These are phyloP conservation scores for Aspergillus sp. DNA, from an alignment of 2,329 filamentous ascomycete species.

Conservation along the genomic window DNA sequence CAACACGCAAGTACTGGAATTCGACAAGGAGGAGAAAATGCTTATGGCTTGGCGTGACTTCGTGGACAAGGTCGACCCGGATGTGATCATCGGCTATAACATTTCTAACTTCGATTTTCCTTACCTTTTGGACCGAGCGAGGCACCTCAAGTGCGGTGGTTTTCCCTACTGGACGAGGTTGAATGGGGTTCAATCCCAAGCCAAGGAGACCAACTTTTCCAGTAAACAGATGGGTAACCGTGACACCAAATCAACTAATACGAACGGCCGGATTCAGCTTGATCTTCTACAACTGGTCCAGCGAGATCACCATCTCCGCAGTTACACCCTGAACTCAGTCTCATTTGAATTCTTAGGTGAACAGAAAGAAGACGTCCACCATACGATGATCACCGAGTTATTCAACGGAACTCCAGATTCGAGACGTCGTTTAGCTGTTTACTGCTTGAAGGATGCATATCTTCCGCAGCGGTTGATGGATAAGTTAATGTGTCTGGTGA, in stretches of 20 bases:
- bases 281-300: conserved; percentile 93
- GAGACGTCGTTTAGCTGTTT: conserved; percentile 78
- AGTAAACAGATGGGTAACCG: conserved; percentile 98
- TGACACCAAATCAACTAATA: conserved; percentile 90
- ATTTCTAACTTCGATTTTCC: conserved; percentile 98
- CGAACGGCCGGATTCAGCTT: conserved; percentile 83
- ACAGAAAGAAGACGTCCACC: conserved; percentile 97
- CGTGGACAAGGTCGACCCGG: conserved; percentile 79
- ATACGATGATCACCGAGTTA: conserved; percentile 98
- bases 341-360: conserved; percentile 90
- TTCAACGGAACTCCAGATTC: conserved; percentile 96
- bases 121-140: conserved; percentile 82
- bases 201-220: conserved; percentile 77
- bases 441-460: conserved; percentile 96
- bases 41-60: conserved; percentile 89
- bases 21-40: conserved; percentile 75
- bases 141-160: conserved; percentile 65
- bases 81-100: conserved; percentile 98
- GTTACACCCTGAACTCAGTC: conserved; percentile 95
- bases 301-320: conserved; percentile 86
- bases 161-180: conserved; percentile 88
- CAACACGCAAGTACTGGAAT: conserved; percentile 85
- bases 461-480: conserved; percentile 91
- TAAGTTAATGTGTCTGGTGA: conserved; percentile 95
- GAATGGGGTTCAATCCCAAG: conserved; percentile 59